phyloP scores from a whole-genome alignment of 2,329 filamentous ascomycete genomes.

The Sporothrix schenckii region DNA sequence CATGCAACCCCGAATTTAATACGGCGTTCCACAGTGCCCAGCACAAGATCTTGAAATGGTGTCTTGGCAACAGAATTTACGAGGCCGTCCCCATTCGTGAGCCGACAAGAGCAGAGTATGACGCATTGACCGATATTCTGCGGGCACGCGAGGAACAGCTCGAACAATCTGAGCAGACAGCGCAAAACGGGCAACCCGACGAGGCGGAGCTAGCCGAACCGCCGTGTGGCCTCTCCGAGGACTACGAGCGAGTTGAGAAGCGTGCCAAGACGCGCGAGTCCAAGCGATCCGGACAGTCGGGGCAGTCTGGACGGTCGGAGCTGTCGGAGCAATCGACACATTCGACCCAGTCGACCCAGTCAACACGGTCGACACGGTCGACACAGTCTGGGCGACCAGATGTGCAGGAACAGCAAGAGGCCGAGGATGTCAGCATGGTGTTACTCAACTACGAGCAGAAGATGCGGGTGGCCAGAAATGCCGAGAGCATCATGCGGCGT shows the following conservation, averaged over 20 bases:
- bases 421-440: neutral
- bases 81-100: neutral
- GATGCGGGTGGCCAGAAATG: neutral
- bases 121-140: slow-evolving; percentile 4
- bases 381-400: neutral
- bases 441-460: slow-evolving; percentile 18
- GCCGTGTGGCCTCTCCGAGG: neutral
- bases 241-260: neutral
- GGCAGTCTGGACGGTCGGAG: neutral
- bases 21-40: neutral
- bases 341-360: neutral
- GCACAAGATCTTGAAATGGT: slow-evolving; percentile 20
- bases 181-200: neutral
- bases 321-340: neutral
- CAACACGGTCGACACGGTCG: neutral
- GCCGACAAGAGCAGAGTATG: slow-evolving; percentile 19
- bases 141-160: slow-evolving; percentile 4
- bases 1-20: slow-evolving; percentile 5
- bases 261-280: neutral
- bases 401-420: neutral
- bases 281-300: neutral
- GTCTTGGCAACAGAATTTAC: slow-evolving; percentile 1
- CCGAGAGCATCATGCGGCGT: neutral
- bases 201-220: neutral
- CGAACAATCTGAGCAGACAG: neutral